phyloP scores from a whole-genome alignment of 2,329 filamentous ascomycete species.

The Colletotrichum camelliae region DNA sequence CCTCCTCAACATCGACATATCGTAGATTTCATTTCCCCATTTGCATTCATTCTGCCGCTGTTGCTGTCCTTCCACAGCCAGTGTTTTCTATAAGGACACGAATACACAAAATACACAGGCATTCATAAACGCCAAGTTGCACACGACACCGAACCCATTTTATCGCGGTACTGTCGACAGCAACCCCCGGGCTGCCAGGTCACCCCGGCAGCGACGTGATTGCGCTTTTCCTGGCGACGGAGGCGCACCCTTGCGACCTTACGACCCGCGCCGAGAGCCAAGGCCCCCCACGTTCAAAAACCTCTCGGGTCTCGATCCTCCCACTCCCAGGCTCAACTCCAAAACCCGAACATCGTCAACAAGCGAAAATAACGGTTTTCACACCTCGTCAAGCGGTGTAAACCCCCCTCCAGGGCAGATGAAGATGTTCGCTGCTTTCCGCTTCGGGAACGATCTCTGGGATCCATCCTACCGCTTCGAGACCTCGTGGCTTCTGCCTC shows the following conservation, averaged over 20 bases:
- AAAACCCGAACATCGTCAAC: slow-evolving; percentile 16
- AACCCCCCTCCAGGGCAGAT: background rate
- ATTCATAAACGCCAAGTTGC: background rate
- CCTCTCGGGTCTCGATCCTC: slow-evolving; percentile 2
- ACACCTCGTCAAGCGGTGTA: background rate
- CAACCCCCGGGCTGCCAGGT: background rate
- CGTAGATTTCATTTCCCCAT: background rate
- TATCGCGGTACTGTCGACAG: background rate
- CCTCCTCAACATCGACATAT: background rate
- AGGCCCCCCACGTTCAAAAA: slow-evolving; percentile 16
- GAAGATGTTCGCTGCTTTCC: slow-evolving; percentile 33
- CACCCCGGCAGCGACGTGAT: slow-evolving; percentile 3
- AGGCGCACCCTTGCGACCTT: slow-evolving; percentile 5
- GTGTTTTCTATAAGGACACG: background rate
- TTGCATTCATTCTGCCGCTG: background rate
- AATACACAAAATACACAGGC: background rate
- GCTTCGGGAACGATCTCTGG: slow-evolving; percentile 48
- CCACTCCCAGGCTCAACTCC: slow-evolving; percentile 11
- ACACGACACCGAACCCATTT: background rate
- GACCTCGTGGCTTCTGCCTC: slow-evolving; percentile 82
- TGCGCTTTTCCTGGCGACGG: background rate
- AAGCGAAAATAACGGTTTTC: background rate
- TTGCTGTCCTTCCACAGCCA: background rate
- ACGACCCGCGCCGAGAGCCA: slow-evolving; percentile 4
- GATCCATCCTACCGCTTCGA: slow-evolving; percentile 71